Conservation (phyloP, 1,284 basidiomycete genomes). For the Ganoderma sinense region DNA sequence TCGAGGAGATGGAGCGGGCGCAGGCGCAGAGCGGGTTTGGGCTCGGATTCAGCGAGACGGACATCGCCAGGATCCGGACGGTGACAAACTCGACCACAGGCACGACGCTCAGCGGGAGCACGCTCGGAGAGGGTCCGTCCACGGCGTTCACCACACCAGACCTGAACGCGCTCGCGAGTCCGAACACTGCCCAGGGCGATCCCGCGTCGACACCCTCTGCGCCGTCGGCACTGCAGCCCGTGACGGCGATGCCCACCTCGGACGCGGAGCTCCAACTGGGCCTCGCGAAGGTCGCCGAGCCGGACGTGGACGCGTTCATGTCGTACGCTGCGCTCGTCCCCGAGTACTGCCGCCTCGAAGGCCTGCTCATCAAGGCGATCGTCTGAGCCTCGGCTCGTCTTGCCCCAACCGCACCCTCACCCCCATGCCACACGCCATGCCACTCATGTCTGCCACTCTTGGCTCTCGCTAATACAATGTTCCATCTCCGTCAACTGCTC, state of each 20-base stretch:
- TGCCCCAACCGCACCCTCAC: neutral
- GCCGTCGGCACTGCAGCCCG: conserved; percentile 69
- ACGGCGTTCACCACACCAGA: conserved; percentile 75
- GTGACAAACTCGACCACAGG: conserved; percentile 60
- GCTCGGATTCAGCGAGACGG: conserved; percentile 43
- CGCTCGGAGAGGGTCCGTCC: conserved; percentile 48
- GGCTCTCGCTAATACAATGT: neutral
- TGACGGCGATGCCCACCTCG: conserved; percentile 70
- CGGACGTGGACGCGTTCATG: conserved; percentile 83
- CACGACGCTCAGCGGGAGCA: conserved; percentile 46
- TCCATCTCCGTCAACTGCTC: conserved; percentile 3
- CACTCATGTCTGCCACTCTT: neutral
- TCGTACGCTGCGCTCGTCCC: conserved; percentile 85
- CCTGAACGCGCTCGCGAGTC: conserved; percentile 43
- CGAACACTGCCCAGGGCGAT: conserved; percentile 35
- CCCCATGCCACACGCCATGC: neutral
- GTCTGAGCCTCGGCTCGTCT: conserved; percentile 45
- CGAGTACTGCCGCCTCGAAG: conserved; percentile 79
- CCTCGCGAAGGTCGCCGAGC: conserved; percentile 80
- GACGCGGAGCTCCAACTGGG: conserved; percentile 78
- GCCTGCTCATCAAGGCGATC: conserved; percentile 71
- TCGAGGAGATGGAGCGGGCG: conserved; percentile 57
- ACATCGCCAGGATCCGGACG: conserved; percentile 48
- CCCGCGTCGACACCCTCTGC: conserved; percentile 30
- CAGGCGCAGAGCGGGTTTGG: conserved; percentile 37